Base-by-base conservation (phyloP, 805 yeast species). In the Myxozyma mucilagina region DNA sequence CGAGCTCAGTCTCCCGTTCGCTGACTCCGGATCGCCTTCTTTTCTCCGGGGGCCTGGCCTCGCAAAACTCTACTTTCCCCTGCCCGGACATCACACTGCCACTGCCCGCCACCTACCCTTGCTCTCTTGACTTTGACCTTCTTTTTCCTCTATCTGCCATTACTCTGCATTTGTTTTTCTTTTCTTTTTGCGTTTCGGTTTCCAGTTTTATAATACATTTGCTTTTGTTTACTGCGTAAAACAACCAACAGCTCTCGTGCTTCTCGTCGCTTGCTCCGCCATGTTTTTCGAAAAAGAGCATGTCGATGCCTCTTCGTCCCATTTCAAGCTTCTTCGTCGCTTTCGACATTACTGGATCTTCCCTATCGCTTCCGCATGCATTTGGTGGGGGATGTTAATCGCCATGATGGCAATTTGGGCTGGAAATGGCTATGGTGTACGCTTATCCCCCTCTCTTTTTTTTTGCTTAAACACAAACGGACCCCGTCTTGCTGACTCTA, bases 381-480 rank as follows among this genome's bases (percentile, higher is more conserved):
- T 85, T 14, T 92, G 97, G 97, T 88, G 91, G 84, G 96, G 89
- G 3, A 89, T 90, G 97, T 81, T 92, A 10, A 85, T 87, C 4
- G 89, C 96, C 4, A 76, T 93, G 82, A 71, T 92, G 65, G 73
- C 80, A 1, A 82, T 85, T 66, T 92, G 97, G 97, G 83, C 87
- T 1, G 80, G 78, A 3, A 90, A 89, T 11, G 60, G 60, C 18
- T 57, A 57, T 70, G 97, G 97, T 1, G 66, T 67, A 62, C 32
- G 67, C 53, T 3, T 3, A 1, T n/a, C 13, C 31, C 29, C 52
- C 4, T 38, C n/a, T 10, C 29, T 35, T 8, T 47, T 20, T 35
- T 31, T 5, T 14, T 32, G 20, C n/a, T 10, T n/a, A n/a, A 1
- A 14, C 16, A 10, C 20, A 41, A 11, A n/a, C 18, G 14, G 32